Percentiles rank a stretch among this genome's conserved stretches.
These are phyloP conservation scores for Mycena leptocephala DNA, from an alignment of 768 basidiomycete genomes.

Conservation along the genomic window DNA sequence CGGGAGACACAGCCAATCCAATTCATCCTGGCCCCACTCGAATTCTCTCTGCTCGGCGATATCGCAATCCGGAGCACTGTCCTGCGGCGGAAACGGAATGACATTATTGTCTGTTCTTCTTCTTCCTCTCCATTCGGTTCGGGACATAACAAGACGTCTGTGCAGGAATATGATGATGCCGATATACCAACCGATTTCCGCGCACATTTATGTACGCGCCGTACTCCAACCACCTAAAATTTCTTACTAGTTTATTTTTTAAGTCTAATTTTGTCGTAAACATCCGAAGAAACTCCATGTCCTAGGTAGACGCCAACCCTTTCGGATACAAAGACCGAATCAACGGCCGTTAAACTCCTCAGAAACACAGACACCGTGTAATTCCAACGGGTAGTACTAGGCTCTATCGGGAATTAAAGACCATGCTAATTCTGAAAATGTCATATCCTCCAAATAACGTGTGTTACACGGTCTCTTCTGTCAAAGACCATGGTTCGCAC, in stretches of 20 bases:
- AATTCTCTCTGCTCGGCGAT: slow-evolving; percentile 32
- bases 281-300: too few relatives aligned
- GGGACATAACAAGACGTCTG: neutral
- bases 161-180: neutral
- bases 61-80: neutral
- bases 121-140: neutral
- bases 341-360: too few relatives aligned
- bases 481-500: slow-evolving; percentile 37
- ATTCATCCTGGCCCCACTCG: slow-evolving; percentile 18
- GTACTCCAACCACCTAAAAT: too few relatives aligned
- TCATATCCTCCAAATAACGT: neutral
- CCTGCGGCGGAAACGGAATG: neutral
- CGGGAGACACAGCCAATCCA: neutral
- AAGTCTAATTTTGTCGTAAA: too few relatives aligned
- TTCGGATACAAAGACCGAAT: too few relatives aligned
- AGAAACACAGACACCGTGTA: neutral
- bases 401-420: too few relatives aligned
- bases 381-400: too few relatives aligned
- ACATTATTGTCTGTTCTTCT: neutral
- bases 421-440: neutral
- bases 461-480: slow-evolving; percentile 4
- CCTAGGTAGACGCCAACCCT: too few relatives aligned
- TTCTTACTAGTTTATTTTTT: too few relatives aligned
- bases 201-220: too few relatives aligned
- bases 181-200: too few relatives aligned